Evolutionary conservation across 345 rosid species (phyloP).

Genomic region (Eutrema heterophyllum): DNA sequence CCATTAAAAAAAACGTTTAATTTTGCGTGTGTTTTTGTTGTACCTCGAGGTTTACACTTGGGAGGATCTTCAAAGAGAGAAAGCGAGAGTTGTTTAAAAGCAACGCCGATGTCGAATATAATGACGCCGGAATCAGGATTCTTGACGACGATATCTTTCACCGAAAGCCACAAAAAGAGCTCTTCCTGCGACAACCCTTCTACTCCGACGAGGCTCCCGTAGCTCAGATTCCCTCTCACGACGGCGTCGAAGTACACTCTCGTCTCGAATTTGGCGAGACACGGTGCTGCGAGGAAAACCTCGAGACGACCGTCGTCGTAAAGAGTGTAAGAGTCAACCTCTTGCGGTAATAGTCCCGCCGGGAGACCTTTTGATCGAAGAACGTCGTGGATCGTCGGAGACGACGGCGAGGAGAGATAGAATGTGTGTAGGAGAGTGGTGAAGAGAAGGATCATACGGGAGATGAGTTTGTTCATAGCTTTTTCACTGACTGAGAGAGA

Average conservation of each 20-base stretch:
- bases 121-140: slow-evolving; percentile 82
- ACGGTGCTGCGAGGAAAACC: slow-evolving; percentile 72
- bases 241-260: slow-evolving; percentile 62
- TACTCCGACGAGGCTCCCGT: slow-evolving; percentile 65
- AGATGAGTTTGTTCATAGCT: slow-evolving; percentile 13
- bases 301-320: slow-evolving; percentile 61
- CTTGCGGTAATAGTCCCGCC: slow-evolving; percentile 73
- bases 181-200: slow-evolving; percentile 76
- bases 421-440: slow-evolving; percentile 11
- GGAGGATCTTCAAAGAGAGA: slow-evolving; percentile 94
- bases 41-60: slow-evolving; percentile 60
- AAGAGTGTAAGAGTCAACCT: slow-evolving; percentile 62
- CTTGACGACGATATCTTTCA: slow-evolving; percentile 70
- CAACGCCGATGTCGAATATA: slow-evolving; percentile 86
- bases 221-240: slow-evolving; percentile 75
- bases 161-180: slow-evolving; percentile 85
- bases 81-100: slow-evolving; percentile 67
- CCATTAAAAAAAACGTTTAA: background rate
- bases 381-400: slow-evolving; percentile 60
- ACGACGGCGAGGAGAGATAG: background rate
- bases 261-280: slow-evolving; percentile 64
- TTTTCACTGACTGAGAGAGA: slow-evolving; percentile 19
- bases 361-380: slow-evolving; percentile 80
- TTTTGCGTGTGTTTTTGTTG: background rate
- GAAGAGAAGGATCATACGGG: slow-evolving; percentile 6